These are phyloP conservation scores for Tuber borchii DNA, from an alignment of 495 filamentous ascomycete species.

Conservation along the genomic window DNA sequence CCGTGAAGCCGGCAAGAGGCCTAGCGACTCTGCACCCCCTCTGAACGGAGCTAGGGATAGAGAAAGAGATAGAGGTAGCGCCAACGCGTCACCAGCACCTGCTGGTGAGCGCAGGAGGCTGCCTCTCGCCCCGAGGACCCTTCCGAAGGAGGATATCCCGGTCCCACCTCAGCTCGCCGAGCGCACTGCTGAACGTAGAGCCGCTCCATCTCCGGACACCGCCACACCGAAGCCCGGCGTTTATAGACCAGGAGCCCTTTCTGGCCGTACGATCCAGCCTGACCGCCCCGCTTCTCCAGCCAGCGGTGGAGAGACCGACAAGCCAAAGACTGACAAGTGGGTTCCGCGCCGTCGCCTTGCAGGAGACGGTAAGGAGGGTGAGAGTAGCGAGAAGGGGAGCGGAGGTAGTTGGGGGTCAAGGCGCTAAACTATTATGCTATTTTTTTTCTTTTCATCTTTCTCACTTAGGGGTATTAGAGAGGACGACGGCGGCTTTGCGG, in stretches of 20 bases:
- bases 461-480: not conserved
- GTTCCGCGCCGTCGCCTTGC: conserved; percentile 13
- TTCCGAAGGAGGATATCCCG: conserved; percentile 30
- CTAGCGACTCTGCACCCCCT: conserved; percentile 26
- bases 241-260: conserved; percentile 32
- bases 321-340: conserved; percentile 19
- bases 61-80: not conserved
- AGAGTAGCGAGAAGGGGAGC: conserved; percentile 18
- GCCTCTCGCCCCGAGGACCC: conserved; percentile 32
- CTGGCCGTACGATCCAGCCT: conserved; percentile 28
- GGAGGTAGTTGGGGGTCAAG: conserved; percentile 26
- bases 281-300: conserved; percentile 25
- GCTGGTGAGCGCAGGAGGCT: conserved; percentile 34
- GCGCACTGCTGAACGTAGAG: conserved; percentile 8
- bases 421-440: conserved; percentile 20
- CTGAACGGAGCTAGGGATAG: conserved; percentile 23
- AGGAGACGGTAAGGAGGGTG: not conserved
- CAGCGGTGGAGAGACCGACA: conserved; percentile 19
- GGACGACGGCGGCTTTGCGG: not conserved
- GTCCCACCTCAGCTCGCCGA: conserved; percentile 21
- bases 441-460: conserved; percentile 45
- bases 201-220: conserved; percentile 9
- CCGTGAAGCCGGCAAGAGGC: conserved; percentile 29
- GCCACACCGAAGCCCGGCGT: conserved; percentile 12
- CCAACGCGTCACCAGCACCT: conserved; percentile 19